phyloP scores from a whole-genome alignment of 1,139 yeast species.

The Pneumocystis sp. region DNA sequence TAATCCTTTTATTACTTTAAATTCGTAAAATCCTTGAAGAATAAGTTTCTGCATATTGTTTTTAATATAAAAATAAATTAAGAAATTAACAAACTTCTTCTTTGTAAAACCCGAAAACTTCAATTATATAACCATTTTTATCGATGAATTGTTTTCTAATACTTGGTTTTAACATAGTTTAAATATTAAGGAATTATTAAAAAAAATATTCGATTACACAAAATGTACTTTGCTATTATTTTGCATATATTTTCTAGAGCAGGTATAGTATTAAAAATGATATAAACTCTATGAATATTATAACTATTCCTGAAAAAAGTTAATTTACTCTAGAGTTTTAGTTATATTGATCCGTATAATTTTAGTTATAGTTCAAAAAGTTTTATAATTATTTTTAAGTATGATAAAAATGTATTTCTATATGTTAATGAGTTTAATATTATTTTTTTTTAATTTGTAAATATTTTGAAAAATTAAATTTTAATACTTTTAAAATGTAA shows the following conservation, averaged over 20 bases:
- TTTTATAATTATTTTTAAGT: background rate
- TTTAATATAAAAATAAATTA: background rate
- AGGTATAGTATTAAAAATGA: background rate
- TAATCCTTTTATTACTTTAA: background rate
- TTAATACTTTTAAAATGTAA: no score
- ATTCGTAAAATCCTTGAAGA: constrained; percentile 1
- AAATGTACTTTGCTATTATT: background rate
- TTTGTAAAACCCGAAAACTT: background rate
- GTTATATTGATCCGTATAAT: background rate
- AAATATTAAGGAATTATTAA: background rate
- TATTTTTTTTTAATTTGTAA: background rate
- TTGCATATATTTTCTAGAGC: background rate
- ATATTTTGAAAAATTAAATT: background rate
- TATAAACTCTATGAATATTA: background rate
- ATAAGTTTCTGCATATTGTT: background rate
- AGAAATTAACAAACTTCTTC: background rate
- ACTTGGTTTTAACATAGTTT: background rate
- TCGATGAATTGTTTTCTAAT: background rate
- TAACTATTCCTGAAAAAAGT: background rate
- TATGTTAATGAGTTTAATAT: background rate
- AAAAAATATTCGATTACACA: background rate
- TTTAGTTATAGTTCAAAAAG: background rate
- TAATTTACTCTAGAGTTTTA: background rate
- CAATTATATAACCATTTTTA: background rate
- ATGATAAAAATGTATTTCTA: background rate